phyloP scores from a whole-genome alignment of 345 rosid species.

The Murraya koenigii region DNA sequence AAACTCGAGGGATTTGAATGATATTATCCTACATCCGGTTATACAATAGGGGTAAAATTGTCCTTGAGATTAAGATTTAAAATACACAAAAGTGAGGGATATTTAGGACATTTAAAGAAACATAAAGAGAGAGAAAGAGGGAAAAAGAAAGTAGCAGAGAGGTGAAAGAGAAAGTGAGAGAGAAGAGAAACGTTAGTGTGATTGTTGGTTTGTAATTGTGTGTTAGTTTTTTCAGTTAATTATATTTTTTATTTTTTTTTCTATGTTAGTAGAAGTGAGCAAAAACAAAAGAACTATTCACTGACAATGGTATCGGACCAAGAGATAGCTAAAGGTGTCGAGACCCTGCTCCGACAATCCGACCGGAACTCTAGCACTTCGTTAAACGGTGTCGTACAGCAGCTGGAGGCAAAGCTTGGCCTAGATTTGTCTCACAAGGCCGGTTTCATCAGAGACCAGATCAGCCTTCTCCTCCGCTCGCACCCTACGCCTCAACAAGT shows the following conservation, averaged over 20 bases:
- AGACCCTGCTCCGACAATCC: slow-evolving; percentile 74
- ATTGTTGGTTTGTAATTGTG: background rate
- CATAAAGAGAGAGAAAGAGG: slow-evolving; percentile 22
- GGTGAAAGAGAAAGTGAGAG: slow-evolving; percentile 5
- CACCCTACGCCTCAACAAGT: slow-evolving; percentile 34
- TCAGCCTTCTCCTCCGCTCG: slow-evolving; percentile 64
- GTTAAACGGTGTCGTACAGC: slow-evolving; percentile 70
- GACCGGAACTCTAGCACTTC: slow-evolving; percentile 66
- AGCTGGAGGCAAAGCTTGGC: slow-evolving; percentile 83
- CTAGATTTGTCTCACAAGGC: slow-evolving; percentile 79
- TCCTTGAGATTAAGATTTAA: background rate
- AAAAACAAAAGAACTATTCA: background rate
- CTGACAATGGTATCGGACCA: slow-evolving; percentile 70
- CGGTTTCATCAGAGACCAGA: slow-evolving; percentile 75
- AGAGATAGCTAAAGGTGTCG: slow-evolving; percentile 78
- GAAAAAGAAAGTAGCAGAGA: slow-evolving; percentile 19
- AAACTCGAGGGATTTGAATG: too few relatives aligned
- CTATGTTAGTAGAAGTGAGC: slow-evolving; percentile 31
- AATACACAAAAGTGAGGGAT: background rate
- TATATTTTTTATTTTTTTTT: background rate
- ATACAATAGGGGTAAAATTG: too few relatives aligned
- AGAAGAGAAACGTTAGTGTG: slow-evolving; percentile 8
- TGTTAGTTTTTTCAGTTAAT: slow-evolving; percentile 44
- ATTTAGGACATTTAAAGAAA: slow-evolving; percentile 23
- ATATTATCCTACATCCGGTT: too few relatives aligned